Conservation (phyloP, 192 early-diverging fungal species). For the Coemansia sp. region DNA sequence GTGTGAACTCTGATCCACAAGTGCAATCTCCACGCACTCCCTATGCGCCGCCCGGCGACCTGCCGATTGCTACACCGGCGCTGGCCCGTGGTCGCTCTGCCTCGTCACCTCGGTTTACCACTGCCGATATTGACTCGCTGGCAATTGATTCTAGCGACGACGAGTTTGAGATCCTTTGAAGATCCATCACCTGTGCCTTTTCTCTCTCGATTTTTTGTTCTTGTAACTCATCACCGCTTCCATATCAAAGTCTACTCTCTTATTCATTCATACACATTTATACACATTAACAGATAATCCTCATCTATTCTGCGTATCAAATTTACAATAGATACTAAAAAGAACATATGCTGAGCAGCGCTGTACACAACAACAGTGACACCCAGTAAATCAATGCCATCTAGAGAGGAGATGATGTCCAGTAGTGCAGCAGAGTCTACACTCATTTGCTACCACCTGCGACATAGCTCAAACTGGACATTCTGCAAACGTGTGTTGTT, state of each 20-base stretch:
- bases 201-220: not conserved
- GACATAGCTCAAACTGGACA: not conserved
- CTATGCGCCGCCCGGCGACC: slow-evolving; percentile 1
- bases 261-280: not conserved
- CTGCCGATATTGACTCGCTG: slow-evolving; percentile 16
- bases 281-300: slow-evolving; percentile 3
- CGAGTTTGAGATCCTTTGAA: slow-evolving; percentile 36
- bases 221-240: not conserved
- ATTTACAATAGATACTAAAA: slow-evolving; percentile 11
- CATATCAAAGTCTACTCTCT: slow-evolving; percentile 3
- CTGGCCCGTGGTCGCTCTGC: slow-evolving; percentile 37
- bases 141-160: slow-evolving; percentile 13
- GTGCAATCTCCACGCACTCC: slow-evolving; percentile 35
- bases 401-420: too few species aligned
- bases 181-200: not conserved
- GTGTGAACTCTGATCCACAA: slow-evolving; percentile 45
- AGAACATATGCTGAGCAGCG: not conserved
- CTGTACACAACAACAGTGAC: not conserved
- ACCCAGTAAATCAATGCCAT: too few species aligned
- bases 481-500: not conserved
- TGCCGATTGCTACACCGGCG: slow-evolving; percentile 21
- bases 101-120: slow-evolving; percentile 46
- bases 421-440: too few species aligned
- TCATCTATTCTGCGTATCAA: not conserved
- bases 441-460: not conserved